Base-by-base conservation (phyloP, 2,329 filamentous ascomycete genomes). In the Myriosclerotinia curreyana region DNA sequence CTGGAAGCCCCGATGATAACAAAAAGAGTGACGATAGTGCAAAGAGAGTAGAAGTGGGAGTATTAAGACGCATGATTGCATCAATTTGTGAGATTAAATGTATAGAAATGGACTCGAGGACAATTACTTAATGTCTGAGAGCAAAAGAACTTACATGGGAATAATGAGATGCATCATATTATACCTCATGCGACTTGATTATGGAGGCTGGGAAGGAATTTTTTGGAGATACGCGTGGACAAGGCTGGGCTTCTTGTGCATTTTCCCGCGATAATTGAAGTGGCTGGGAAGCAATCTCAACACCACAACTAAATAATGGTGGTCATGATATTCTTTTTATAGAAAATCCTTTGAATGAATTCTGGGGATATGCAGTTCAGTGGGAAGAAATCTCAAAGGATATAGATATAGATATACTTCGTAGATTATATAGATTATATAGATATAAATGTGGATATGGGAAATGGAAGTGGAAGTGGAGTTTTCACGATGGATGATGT, bases 41-140 rank as follows among this genome's bases (percentile, higher is more conserved):
- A 70, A 74, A 66, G 56, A 73, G 61, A 49, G 68, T 55, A 28
- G 64, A 46, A 52, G 50, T 68, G 49, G 69, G 68, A 40, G 69
- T 66, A 65, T 68, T 69, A 52, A 71, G 65, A 62, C 64, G 69
- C 72, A 74, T 74, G 46, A 55, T 70, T 66, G 63, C 46, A 40
- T 38, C 11, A 52, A 51, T 31, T 52, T 40, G 31, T 28, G 28
- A 31, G 28, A 31, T 31, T 31, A 52, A n/a, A 52, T 28, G 51
- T 50, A 50, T 38, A 60, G 48, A 25, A 60, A 31, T 40, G 7
- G 9, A 38, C 48, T 60, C 48, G 58, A 60, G 58, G 40, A 50
- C 34, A 28, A 22, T 28, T 11, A 15, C 34, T 60, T 60, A 17
- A 52, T 52, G 46, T 60, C 34, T 51, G 46, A 38, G 34, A 60